These are phyloP conservation scores for Aspergillus jensenii DNA, from an alignment of 2,329 filamentous ascomycete species.

Conservation along the genomic window DNA sequence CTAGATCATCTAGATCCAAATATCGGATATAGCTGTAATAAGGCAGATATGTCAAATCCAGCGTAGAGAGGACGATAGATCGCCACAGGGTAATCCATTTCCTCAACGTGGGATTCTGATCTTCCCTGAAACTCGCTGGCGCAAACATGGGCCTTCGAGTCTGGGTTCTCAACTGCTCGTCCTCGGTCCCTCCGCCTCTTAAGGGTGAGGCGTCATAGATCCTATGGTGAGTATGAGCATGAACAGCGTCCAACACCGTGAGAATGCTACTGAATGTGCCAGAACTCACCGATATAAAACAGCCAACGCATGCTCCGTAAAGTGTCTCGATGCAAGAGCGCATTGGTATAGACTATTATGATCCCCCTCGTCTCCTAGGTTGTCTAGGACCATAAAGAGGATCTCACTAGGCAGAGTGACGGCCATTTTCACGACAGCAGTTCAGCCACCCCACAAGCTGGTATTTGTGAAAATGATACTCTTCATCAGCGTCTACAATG, in stretches of 20 bases:
- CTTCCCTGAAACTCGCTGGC: constrained; percentile 31
- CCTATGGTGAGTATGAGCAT: constrained; percentile 29
- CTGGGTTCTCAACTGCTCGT: constrained; percentile 40
- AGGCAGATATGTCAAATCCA: constrained; percentile 62
- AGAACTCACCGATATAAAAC: constrained; percentile 26
- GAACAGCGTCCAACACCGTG: neutral
- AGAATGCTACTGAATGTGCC: neutral
- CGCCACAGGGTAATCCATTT: constrained; percentile 67
- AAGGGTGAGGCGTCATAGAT: constrained; percentile 50
- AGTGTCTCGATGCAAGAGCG: constrained; percentile 23
- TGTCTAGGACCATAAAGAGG: constrained; percentile 28
- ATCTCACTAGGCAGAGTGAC: constrained; percentile 24
- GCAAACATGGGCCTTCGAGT: constrained; percentile 20
- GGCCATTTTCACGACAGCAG: constrained; percentile 16
- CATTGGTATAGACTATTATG: constrained; percentile 30
- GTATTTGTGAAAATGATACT: too few relatives aligned
- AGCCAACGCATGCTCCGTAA: constrained; percentile 23
- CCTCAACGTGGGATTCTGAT: constrained; percentile 49
- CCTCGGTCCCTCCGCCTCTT: constrained; percentile 45
- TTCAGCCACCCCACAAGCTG: neutral
- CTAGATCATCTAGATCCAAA: constrained; percentile 63
- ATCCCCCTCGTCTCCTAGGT: constrained; percentile 24
- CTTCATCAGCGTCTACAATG: neutral
- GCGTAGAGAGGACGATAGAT: constrained; percentile 65
- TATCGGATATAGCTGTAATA: constrained; percentile 68